These are phyloP conservation scores for Auricularia heimuer DNA, from an alignment of 768 basidiomycete species.

Conservation along the genomic window DNA sequence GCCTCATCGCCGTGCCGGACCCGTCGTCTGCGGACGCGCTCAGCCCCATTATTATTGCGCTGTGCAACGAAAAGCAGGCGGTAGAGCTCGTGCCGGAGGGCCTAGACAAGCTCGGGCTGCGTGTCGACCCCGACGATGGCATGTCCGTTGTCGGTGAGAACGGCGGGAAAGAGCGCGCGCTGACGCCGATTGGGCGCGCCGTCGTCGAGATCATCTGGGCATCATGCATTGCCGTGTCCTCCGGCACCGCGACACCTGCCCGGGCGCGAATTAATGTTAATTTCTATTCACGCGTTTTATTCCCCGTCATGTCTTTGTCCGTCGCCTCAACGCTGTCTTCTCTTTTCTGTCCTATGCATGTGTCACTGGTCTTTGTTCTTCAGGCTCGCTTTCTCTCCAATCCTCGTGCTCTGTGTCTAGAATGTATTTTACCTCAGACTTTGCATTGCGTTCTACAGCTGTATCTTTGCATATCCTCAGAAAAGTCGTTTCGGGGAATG, in stretches of 20 bases:
- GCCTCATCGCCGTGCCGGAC: conserved; percentile 20
- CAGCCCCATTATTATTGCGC: conserved; percentile 38
- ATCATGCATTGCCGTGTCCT: conserved; percentile 36
- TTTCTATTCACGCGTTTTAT: neutral
- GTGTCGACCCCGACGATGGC: conserved; percentile 18
- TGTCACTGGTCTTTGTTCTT: neutral
- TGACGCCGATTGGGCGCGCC: conserved; percentile 40
- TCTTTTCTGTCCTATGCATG: neutral
- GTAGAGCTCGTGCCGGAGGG: conserved; percentile 78
- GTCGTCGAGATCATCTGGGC: conserved; percentile 47
- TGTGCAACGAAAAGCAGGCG: conserved; percentile 47
- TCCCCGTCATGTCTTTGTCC: neutral
- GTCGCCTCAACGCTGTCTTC: neutral
- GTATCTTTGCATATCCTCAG: neutral
- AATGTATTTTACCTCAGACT: neutral
- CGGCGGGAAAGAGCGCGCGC: conserved; percentile 26
- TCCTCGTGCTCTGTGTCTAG: neutral
- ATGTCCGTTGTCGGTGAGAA: conserved; percentile 23
- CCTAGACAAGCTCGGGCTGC: conserved; percentile 63
- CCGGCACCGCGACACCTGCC: neutral
- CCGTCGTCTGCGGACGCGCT: conserved; percentile 12
- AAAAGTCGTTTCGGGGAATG: too few relatives aligned
- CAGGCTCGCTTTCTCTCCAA: neutral
- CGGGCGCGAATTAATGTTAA: neutral
- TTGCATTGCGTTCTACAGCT: neutral